Conservation (phyloP, 805 yeast genomes). For the Candida nonsorbophila region DNA sequence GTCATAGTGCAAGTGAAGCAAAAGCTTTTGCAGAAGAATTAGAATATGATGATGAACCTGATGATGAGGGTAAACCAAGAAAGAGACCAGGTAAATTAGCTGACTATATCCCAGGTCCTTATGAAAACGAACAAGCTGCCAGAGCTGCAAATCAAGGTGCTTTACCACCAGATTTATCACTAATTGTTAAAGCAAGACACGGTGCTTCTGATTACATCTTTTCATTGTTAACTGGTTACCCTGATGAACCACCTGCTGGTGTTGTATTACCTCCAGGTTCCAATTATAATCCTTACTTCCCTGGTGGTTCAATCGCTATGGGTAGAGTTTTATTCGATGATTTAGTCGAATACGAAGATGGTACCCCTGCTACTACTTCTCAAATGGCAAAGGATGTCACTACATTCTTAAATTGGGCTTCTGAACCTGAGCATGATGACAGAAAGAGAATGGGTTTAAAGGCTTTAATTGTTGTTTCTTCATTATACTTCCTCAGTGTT, state of each 20-base stretch:
- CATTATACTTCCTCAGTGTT: constrained; percentile 75
- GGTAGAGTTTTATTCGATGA: constrained; percentile 97
- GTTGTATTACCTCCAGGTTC: constrained; percentile 87
- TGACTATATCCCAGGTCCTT: constrained; percentile 91
- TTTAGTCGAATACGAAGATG: constrained; percentile 97
- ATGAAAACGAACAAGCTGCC: constrained; percentile 97
- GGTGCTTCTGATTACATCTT: constrained; percentile 96
- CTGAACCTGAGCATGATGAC: constrained; percentile 98
- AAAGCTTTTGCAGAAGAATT: constrained; percentile 92
- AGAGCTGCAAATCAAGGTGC: constrained; percentile 99
- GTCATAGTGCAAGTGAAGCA: constrained; percentile 86
- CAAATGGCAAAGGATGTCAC: constrained; percentile 99
- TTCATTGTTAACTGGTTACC: constrained; percentile 94
- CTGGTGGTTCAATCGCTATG: constrained; percentile 99
- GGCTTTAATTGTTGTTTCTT: constrained; percentile 74
- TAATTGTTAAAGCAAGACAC: constrained; percentile 98
- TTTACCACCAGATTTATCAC: constrained; percentile 93
- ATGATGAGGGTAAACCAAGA: constrained; percentile 94
- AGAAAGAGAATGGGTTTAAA: constrained; percentile 95
- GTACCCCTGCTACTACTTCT: constrained; percentile 96
- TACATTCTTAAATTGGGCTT: constrained; percentile 94
- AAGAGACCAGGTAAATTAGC: constrained; percentile 98
- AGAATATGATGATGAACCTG: constrained; percentile 96
- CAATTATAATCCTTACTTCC: constrained; percentile 99
- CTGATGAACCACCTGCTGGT: constrained; percentile 99